Evolutionary conservation across 2,329 filamentous ascomycete genomes (phyloP).

Genomic region (Lachnellula cervina): DNA sequence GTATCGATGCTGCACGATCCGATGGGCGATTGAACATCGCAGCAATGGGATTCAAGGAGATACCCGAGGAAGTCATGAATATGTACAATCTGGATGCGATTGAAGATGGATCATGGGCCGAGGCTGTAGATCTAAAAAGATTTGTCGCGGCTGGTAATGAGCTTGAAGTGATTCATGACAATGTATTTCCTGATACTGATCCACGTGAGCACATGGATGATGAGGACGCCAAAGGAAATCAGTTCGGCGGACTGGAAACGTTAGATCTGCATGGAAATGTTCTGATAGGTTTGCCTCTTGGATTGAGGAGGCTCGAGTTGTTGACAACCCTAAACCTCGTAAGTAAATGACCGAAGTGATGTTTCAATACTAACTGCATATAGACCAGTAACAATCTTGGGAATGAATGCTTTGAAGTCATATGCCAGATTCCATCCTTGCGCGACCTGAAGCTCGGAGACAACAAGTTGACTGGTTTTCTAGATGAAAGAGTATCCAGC

Average conservation of each 20-base stretch:
- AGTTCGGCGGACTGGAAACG: conserved; percentile 77
- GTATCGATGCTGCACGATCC: conserved; percentile 66
- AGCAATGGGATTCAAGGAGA: conserved; percentile 70
- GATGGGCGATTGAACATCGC: conserved; percentile 86
- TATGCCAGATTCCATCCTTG: conserved; percentile 67
- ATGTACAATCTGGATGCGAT: conserved; percentile 82
- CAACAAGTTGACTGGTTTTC: conserved; percentile 65
- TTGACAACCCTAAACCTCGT: conserved; percentile 81
- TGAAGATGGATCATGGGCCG: conserved; percentile 73
- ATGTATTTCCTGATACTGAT: conserved; percentile 70
- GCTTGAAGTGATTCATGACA: conserved; percentile 66
- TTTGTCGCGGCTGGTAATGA: conserved; percentile 90
- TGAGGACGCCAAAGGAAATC: conserved; percentile 63
- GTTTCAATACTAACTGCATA: conserved; percentile 1
- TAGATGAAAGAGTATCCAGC: conserved; percentile 58
- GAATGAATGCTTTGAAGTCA: conserved; percentile 65
- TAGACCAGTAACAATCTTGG: conserved; percentile 77
- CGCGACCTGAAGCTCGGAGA: conserved; percentile 77
- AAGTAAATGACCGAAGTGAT: conserved; percentile 31
- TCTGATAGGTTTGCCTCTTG: conserved; percentile 66
- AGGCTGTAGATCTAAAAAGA: conserved; percentile 80
- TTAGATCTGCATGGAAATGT: conserved; percentile 85
- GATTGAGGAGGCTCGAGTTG: conserved; percentile 65
- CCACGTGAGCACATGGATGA: conserved; percentile 52
- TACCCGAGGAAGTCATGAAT: conserved; percentile 76